Base-by-base conservation (phyloP, 202 grass and related monocot genomes). In the Musa balbisiana region DNA sequence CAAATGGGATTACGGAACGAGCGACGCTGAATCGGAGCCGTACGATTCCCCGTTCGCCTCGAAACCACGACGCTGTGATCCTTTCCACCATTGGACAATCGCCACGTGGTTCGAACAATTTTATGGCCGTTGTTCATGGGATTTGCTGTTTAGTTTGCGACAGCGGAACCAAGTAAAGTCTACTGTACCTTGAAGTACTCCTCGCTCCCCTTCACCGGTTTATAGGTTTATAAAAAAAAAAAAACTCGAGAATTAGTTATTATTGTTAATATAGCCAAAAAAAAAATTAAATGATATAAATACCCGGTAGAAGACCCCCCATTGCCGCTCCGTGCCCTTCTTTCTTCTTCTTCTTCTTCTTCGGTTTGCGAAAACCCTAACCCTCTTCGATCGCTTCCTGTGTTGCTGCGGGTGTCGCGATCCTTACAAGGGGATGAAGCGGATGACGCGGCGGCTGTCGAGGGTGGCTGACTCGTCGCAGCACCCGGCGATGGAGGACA, bases 171-270 rank as follows among this genome's bases (percentile, higher is more conserved):
- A 0, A 43, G 33, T 43, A 43, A 43, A 43, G 33, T 6, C 33
- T 43, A 59, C 54, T 52, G 83, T 85, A 85, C 79, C 83, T 74
- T 73, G 68, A 64, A 76, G 79, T 80, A 85, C 70, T 77, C 12
- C 65, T 29, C 64, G 54, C 50, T 51, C 73, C 67, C 65, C 73
- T 56, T 56, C 2, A 17, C 70, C 65, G 49, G n/a, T 71, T 73
- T 73, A 52, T 50, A 5, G n/a, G n/a, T n/a, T n/a, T n/a, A n/a
- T n/a, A n/a, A n/a, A n/a, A 33, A 59, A 51, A 29, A 71, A 77
- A 15, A 49, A 20, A 22, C 20, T 50, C 49, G 64, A 64, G 33
- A 67, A n/a, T 65, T 20, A 67, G 1, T 62, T 55, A 27, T 25
- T 54, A 3, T 62, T 24, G 15, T 56, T 27, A 3, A 85, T 65